A percentile compares a stretch with the other conserved stretches of the same genome.
phyloP scores from a whole-genome alignment of 139 green algal species.

The Chlamydomonas sp. region DNA sequence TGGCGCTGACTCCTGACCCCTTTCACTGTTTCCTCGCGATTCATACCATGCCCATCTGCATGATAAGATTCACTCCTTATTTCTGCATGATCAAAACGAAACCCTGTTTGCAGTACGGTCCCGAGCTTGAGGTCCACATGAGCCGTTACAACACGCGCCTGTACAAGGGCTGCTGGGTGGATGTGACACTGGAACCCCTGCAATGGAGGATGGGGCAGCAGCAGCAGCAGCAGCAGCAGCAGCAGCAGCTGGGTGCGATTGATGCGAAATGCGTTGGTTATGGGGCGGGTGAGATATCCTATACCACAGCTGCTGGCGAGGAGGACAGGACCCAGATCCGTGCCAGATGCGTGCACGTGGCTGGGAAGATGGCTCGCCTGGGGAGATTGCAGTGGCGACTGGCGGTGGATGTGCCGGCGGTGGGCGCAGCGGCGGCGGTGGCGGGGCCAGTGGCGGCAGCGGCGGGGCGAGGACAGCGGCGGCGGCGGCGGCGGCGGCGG shows the following conservation, averaged over 20 bases:
- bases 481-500: too few species aligned
- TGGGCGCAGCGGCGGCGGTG: too few species aligned
- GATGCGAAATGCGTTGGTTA: neutral
- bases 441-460: too few species aligned
- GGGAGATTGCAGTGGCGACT: too few species aligned
- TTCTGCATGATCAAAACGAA: neutral
- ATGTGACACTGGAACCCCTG: neutral
- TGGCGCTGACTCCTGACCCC: too few species aligned
- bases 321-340: neutral
- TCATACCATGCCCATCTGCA: neutral
- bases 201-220: too few species aligned
- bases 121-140: slow-evolving; percentile 4
- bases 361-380: too few species aligned
- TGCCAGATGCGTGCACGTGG: too few species aligned
- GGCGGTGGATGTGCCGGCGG: too few species aligned
- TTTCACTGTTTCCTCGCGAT: too few species aligned
- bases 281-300: neutral
- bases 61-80: neutral
- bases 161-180: neutral
- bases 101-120: neutral
- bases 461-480: too few species aligned
- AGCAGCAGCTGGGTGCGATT: neutral
- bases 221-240: neutral
- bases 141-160: slow-evolving; percentile 30
- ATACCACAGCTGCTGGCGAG: neutral